phyloP scores from a whole-genome alignment of 1,284 basidiomycete species.

The Leccinum ponderosum region DNA sequence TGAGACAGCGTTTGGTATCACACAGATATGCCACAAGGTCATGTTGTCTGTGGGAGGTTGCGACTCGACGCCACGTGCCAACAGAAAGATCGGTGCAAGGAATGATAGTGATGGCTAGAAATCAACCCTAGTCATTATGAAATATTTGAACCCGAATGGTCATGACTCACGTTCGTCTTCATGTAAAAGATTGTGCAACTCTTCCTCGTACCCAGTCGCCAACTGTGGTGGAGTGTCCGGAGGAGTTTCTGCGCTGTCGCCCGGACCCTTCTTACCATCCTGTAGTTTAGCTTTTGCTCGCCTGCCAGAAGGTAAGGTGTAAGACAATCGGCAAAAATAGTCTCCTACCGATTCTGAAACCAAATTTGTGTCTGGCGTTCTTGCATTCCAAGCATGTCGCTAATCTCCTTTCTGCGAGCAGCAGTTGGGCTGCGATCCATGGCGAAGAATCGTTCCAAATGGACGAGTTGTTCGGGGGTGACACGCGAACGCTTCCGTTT shows the following conservation, averaged over 20 bases:
- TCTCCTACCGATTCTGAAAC: slow-evolving; percentile 78
- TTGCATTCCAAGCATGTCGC: slow-evolving; percentile 74
- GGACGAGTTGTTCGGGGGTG: slow-evolving; percentile 71
- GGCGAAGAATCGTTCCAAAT: slow-evolving; percentile 70
- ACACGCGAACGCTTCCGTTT: slow-evolving; percentile 78
- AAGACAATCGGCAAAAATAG: not conserved
- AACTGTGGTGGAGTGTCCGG: slow-evolving; percentile 55
- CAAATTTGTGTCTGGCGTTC: slow-evolving; percentile 86
- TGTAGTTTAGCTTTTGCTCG: slow-evolving; percentile 78
- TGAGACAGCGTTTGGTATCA: slow-evolving; percentile 60
- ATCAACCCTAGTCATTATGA: slow-evolving; percentile 8
- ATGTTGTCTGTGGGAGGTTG: slow-evolving; percentile 50
- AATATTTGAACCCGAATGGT: not conserved
- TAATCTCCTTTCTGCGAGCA: slow-evolving; percentile 68
- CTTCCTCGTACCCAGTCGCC: slow-evolving; percentile 52
- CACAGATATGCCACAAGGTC: slow-evolving; percentile 76
- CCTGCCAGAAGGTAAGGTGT: slow-evolving; percentile 37
- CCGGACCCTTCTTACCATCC: slow-evolving; percentile 52
- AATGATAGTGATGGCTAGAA: slow-evolving; percentile 69
- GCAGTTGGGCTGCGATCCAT: slow-evolving; percentile 71
- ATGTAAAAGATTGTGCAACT: slow-evolving; percentile 64
- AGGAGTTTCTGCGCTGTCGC: slow-evolving; percentile 41
- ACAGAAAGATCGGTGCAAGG: slow-evolving; percentile 73
- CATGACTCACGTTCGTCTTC: slow-evolving; percentile 64
- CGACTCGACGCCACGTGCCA: slow-evolving; percentile 75